Conservation (phyloP, 768 basidiomycete species). For the Trametes cingulata region DNA sequence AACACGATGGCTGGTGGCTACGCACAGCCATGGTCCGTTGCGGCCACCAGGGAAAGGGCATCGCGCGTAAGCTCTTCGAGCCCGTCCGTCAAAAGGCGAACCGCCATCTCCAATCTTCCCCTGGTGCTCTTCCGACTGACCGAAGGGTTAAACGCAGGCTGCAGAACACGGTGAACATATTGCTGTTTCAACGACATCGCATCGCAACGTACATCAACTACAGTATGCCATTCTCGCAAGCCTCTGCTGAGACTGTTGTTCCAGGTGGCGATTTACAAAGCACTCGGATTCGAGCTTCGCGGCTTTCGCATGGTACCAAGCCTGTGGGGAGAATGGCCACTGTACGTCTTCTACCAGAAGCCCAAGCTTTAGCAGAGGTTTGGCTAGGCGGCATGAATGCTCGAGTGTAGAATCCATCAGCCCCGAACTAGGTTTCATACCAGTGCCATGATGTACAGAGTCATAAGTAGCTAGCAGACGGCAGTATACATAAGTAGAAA, state of each 20-base stretch:
- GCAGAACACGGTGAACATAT: conserved; percentile 1
- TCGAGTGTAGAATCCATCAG: too few relatives aligned
- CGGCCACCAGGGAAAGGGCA: not conserved
- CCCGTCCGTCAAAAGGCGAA: not conserved
- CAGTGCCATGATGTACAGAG: not conserved
- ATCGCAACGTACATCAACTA: not conserved
- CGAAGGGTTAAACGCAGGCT: not conserved
- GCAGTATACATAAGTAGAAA: conserved; percentile 4
- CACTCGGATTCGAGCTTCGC: not conserved
- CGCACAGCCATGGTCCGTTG: not conserved
- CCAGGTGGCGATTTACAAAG: conserved; percentile 5
- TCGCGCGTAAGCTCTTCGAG: conserved; percentile 2
- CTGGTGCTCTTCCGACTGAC: not conserved
- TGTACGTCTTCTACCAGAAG: not conserved
- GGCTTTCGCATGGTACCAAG: not conserved
- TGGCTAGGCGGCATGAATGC: too few relatives aligned
- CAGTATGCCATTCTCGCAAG: too few relatives aligned
- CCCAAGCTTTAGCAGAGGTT: not conserved
- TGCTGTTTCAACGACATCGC: not conserved
- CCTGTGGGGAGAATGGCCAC: not conserved
- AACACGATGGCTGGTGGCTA: conserved; percentile 5
- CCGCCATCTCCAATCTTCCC: not conserved
- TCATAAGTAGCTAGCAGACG: not conserved
- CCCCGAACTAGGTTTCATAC: too few relatives aligned
- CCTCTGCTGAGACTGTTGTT: not conserved